Base-by-base conservation (phyloP, 2,329 filamentous ascomycete genomes). In the Fusarium sarcochroum region DNA sequence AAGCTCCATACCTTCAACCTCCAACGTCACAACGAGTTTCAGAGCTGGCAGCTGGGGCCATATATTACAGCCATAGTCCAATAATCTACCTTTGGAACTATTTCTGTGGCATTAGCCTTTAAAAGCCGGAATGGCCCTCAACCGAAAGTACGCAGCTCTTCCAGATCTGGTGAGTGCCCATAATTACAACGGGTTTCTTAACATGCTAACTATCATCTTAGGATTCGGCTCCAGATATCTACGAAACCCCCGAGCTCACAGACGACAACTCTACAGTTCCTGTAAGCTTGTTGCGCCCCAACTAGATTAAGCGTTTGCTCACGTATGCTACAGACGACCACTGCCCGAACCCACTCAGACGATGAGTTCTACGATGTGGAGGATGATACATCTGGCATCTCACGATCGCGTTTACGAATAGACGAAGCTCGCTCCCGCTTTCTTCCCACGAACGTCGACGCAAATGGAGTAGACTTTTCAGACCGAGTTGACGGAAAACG, bases 201-300 rank as follows among this genome's bases (percentile, higher is more conserved):
- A 27, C 34, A 21, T 66, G 46, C 70, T 75, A 58, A 74, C 46
- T 47, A 32, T 57, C 20, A 15, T 45, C 30, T 30, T 71, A 97
- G 92, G 94, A 98, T 81, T 92, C 91, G 55, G 94, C 94, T 27
- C 94, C 94, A 70, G 96, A 98, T 76, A 93, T 97, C 75, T 98
- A 98, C 84, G 95, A 98, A 81, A 98, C 96, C 17, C 94, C 95
- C 70, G 94, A 97, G 57, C 84, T 98, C 70, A 95, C 92, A 58
- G 93, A 97, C 76, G 94, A 97, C 79, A 92, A 89, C 68, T 97
- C 94, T 21, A 97, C 94, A 47, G 83, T 94, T 58, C 92, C 90
- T 57, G 93, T 95, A 83, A 80, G 87, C 44, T 45, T 40, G 10
- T 21, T 13, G 40, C 25, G 23, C n/a, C n/a, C n/a, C n/a, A 38